Evolutionary conservation across 2,329 filamentous ascomycete genomes (phyloP).

Genomic region (Emmonsia crescens): DNA sequence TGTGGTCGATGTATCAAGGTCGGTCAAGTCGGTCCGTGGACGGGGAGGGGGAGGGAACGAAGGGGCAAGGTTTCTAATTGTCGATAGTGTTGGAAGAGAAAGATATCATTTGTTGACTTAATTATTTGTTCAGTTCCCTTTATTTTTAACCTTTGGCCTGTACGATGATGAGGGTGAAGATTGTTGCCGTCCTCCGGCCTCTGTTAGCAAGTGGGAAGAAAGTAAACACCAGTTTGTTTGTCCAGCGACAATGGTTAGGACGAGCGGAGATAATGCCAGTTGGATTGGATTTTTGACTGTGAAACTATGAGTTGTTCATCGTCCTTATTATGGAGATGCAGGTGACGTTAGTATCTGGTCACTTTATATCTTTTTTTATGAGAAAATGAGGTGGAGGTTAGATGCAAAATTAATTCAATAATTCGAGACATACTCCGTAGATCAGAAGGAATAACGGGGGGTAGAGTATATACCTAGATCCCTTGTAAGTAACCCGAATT

Average conservation of each 20-base stretch:
- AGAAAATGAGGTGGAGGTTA: not conserved
- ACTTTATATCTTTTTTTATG: not conserved
- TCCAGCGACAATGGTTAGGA: not conserved
- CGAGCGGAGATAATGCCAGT: not conserved
- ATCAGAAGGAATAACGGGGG: too few species aligned
- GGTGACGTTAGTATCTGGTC: not conserved
- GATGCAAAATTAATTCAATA: not conserved
- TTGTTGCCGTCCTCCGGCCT: not conserved
- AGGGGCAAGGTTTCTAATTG: not conserved
- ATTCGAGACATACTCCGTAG: too few species aligned
- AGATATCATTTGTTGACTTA: not conserved
- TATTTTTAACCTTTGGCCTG: not conserved
- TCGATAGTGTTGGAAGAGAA: not conserved
- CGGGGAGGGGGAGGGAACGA: not conserved
- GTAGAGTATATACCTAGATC: not conserved
- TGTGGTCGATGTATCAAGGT: not conserved
- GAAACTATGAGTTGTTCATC: not conserved
- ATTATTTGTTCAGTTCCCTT: not conserved
- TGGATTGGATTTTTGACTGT: not conserved
- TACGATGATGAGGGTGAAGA: not conserved
- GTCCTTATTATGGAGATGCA: not conserved
- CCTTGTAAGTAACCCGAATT: too few species aligned
- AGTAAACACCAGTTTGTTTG: not conserved
- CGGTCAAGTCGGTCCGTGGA: not conserved
- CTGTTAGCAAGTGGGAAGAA: not conserved